phyloP scores from a whole-genome alignment of 163 green algal species.

The Chloroidium sp. region DNA sequence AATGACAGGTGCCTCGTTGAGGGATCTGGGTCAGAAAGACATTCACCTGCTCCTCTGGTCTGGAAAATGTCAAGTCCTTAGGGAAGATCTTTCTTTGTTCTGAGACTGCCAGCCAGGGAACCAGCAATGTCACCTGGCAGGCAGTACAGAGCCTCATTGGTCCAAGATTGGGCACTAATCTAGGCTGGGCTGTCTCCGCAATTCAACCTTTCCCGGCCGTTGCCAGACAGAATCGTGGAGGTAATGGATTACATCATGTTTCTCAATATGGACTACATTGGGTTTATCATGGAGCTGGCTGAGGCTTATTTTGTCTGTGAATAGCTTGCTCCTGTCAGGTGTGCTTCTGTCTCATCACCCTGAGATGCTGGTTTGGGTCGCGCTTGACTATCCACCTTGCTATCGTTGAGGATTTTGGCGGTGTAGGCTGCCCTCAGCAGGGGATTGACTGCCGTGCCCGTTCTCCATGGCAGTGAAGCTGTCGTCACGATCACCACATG shows the following conservation, averaged over 20 bases:
- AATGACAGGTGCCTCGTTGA: neutral
- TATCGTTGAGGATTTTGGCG: conserved; percentile 19
- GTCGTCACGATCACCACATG: conserved; percentile 94
- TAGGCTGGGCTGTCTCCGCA: neutral
- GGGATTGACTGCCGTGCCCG: conserved; percentile 95
- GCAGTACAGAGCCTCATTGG: neutral
- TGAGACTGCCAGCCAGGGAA: conserved; percentile 81
- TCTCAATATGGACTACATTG: neutral
- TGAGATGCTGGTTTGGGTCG: too few relatives aligned
- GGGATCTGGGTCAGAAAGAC: neutral
- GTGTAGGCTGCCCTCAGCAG: conserved; percentile 90
- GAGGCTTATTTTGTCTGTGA: too few relatives aligned
- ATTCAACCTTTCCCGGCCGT: neutral
- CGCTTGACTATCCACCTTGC: too few relatives aligned
- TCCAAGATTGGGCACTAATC: neutral
- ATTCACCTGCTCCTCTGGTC: conserved; percentile 67
- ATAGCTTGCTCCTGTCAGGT: too few relatives aligned
- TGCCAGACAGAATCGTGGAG: neutral
- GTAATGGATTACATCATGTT: neutral
- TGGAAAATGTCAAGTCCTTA: conserved; percentile 67
- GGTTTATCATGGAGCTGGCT: too few relatives aligned
- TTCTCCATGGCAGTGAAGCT: conserved; percentile 93
- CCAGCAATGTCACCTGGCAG: conserved; percentile 81
- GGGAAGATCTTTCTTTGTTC: conserved; percentile 87
- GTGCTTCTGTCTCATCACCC: too few relatives aligned